Evolutionary conservation across 176 grass and related monocot species (phyloP).

Genomic region (Zea mays): Zm-B73-REFERENCE-NAM-5.0 NC_050096.1:48500001-48500500

Average conservation of each 20-base stretch:
- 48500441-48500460: too few species aligned
- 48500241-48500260: conserved; percentile 41
- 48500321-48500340: neutral
- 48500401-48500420: too few species aligned
- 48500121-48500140: neutral
- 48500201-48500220: neutral
- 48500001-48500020: conserved; percentile 3
- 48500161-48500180: neutral
- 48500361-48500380: neutral
- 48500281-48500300: conserved; percentile 16
- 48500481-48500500: too few species aligned
- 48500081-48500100: too few species aligned
- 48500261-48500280: neutral
- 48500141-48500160: neutral
- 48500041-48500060: too few species aligned
- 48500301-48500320: neutral
- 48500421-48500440: too few species aligned
- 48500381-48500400: neutral
- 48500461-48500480: too few species aligned
- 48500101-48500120: too few species aligned
- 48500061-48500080: too few species aligned
- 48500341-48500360: conserved; percentile 11
- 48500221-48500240: neutral
- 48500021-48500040: neutral
- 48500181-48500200: neutral